These are phyloP conservation scores for Fagus crenata DNA, from an alignment of 306 rosid genomes.

Conservation along the genomic window DNA sequence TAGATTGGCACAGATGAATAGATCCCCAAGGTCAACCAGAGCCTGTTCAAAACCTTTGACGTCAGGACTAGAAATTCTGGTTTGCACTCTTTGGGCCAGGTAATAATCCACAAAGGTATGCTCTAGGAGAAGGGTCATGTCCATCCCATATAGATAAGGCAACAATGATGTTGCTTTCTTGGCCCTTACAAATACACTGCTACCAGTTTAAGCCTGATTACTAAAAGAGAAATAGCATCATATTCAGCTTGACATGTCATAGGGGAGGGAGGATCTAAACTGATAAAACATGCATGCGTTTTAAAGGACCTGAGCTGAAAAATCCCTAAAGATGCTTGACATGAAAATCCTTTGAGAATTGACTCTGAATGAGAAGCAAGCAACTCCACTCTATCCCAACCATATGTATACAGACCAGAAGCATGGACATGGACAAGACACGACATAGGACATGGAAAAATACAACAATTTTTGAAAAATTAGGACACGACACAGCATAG, in stretches of 20 bases:
- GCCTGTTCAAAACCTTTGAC: not conserved
- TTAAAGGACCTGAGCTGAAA: not conserved
- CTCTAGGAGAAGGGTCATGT: not conserved
- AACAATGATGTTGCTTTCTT: not conserved
- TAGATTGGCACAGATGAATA: not conserved
- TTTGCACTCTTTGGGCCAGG: not conserved
- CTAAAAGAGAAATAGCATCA: not conserved
- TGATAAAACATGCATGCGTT: not conserved
- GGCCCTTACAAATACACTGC: not conserved
- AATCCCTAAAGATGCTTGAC: not conserved
- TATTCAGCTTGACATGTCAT: too few relatives aligned
- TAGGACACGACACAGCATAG: too few relatives aligned
- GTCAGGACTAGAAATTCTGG: not conserved
- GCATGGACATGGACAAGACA: too few relatives aligned
- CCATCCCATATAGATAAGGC: too few relatives aligned
- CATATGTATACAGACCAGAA: not conserved
- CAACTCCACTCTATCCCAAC: too few relatives aligned
- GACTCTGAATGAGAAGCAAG: not conserved
- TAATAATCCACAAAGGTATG: not conserved
- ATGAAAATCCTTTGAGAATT: not conserved
- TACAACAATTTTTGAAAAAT: too few relatives aligned
- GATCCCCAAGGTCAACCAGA: not conserved
- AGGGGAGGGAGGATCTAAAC: not conserved
- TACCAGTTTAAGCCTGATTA: not conserved
- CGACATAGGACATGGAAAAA: too few relatives aligned